Evolutionary conservation across 306 rosid genomes (phyloP).

Genomic region (Vicia sativa): DNA sequence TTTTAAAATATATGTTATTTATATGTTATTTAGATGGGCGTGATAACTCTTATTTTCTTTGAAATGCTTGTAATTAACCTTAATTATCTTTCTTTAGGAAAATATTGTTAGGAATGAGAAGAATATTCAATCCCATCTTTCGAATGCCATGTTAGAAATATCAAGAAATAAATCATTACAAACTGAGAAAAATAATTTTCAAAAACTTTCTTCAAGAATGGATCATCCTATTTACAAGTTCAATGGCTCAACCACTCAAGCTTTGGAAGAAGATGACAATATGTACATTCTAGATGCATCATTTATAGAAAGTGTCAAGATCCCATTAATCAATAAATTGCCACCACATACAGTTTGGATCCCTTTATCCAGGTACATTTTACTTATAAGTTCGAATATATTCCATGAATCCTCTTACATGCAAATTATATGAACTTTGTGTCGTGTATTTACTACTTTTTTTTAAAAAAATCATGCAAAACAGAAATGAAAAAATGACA

Average conservation of each 20-base stretch:
- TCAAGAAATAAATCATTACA: constrained; percentile 34
- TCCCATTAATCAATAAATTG: constrained; percentile 52
- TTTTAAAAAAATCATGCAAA: constrained; percentile 39
- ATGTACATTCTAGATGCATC: constrained; percentile 38
- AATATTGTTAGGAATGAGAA: constrained; percentile 57
- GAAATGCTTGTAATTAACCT: constrained; percentile 15
- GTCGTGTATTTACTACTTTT: constrained; percentile 39
- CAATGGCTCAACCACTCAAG: constrained; percentile 40
- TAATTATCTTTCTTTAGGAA: constrained; percentile 49
- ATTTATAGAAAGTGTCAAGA: constrained; percentile 40
- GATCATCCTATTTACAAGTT: constrained; percentile 52
- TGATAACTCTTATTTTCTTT: neutral
- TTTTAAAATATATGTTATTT: too few species aligned
- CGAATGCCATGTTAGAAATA: constrained; percentile 17
- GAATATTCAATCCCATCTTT: constrained; percentile 44
- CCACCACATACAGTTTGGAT: constrained; percentile 76
- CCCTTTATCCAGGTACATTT: constrained; percentile 65
- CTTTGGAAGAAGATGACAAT: constrained; percentile 50
- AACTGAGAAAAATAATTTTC: constrained; percentile 34
- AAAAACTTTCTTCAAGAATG: constrained; percentile 58
- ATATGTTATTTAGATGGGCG: too few species aligned
- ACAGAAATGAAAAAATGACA: constrained; percentile 88
- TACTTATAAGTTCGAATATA: neutral
- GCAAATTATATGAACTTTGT: constrained; percentile 31
- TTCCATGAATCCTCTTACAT: neutral